Evolutionary conservation across 2,329 filamentous ascomycete species (phyloP).

Genomic region (Apiospora kogelbergensis): DNA sequence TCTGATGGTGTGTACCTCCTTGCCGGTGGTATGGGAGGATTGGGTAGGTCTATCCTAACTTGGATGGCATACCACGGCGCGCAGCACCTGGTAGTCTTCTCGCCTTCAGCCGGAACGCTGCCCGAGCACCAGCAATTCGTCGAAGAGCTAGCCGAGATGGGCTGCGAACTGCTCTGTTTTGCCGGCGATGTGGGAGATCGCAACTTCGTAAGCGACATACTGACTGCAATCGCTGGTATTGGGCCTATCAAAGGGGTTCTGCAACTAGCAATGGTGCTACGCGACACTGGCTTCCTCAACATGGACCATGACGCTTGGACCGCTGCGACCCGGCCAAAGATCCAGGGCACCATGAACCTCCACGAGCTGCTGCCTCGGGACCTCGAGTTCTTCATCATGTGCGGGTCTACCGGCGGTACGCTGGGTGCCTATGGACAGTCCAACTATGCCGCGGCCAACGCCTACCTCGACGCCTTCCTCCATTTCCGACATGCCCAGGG

Average conservation of each 20-base stretch:
- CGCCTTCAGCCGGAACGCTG: background rate
- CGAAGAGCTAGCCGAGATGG: background rate
- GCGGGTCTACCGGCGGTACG: background rate
- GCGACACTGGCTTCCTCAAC: background rate
- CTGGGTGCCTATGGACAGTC: background rate
- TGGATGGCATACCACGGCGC: background rate
- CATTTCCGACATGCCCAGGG: background rate
- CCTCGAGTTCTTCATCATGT: conserved; percentile 4
- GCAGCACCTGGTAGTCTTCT: background rate
- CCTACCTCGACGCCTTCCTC: conserved; percentile 2
- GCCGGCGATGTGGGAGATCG: background rate
- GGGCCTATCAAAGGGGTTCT: too few species aligned
- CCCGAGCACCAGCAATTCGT: background rate
- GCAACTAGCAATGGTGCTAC: background rate
- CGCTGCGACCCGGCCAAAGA: background rate
- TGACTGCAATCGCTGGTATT: too few species aligned
- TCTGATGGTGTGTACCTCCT: background rate
- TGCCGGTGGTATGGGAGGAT: background rate
- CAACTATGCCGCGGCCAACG: background rate
- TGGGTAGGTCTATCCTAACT: background rate
- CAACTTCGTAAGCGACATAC: background rate
- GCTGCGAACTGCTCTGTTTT: background rate
- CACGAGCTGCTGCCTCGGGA: background rate
- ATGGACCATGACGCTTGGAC: too few species aligned
- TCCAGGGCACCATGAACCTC: conserved; percentile 1